Conservation (phyloP, 306 rosid genomes). For the Cyamopsis tetragonoloba region DNA sequence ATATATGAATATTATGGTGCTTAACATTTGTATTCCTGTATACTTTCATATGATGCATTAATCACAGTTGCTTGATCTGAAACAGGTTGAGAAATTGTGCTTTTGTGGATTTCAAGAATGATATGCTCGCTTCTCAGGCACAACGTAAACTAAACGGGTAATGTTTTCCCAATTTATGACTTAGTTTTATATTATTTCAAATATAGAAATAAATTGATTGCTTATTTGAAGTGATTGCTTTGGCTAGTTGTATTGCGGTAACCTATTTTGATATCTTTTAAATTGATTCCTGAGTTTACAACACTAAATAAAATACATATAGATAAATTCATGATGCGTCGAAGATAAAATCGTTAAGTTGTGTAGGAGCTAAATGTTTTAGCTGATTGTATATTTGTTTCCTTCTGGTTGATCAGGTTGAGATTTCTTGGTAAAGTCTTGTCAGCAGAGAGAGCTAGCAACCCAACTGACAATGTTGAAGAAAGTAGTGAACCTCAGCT, state of each 20-base stretch:
- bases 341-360: conserved; percentile 4
- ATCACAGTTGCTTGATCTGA: background rate
- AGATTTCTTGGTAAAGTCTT: conserved; percentile 84
- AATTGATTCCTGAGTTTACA: background rate
- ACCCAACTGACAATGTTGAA: conserved; percentile 33
- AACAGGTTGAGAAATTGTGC: conserved; percentile 76
- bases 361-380: background rate
- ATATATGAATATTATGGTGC: background rate
- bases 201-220: background rate
- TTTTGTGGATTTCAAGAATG: conserved; percentile 66
- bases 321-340: background rate
- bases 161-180: background rate
- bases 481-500: conserved; percentile 28
- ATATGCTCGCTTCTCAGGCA: conserved; percentile 67
- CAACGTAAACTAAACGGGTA: conserved; percentile 76
- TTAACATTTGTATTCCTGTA: background rate
- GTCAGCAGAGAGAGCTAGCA: conserved; percentile 66
- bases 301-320: background rate
- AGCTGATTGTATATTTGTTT: conserved; percentile 10
- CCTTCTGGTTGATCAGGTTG: conserved; percentile 48
- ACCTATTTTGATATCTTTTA: background rate
- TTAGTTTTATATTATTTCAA: background rate
- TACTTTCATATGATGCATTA: background rate
- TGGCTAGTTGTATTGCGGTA: background rate
- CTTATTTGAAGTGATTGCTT: background rate